Base-by-base conservation (phyloP, 768 basidiomycete species). In the Kwoniella europaea region DNA sequence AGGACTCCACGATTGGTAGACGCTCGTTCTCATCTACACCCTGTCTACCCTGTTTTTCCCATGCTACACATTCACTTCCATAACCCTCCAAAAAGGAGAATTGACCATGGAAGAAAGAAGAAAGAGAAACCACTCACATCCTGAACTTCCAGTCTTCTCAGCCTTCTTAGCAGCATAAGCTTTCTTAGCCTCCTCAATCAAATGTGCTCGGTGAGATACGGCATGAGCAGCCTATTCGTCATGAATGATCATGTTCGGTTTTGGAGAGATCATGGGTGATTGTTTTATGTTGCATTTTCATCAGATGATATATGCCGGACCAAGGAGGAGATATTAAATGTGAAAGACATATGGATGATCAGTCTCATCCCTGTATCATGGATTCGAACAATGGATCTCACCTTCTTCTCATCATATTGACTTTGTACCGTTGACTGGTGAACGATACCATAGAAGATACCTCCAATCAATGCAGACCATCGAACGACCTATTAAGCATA, bases 401-500 rank as follows among this genome's bases (percentile, higher is more conserved):
- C 87, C 84, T 91, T 92, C 75, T 91, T 88, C 71, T 88, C 85
- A 84, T 96, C 90, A 82, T 92, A 89, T 65, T 88, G 86, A 72
- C 89, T 88, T 86, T 96, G 94, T 75, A 99, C 86, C 79, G 94
- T 91, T 80, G 91, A 89, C 81, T 92, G 91, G 87, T 98, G 95
- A 80, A 89, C 89, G 84, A 95, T 90, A 82, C 96, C 96, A 84
- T 98, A 98, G 82, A 90, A 85, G 75, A 96, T 88, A 82, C 96
- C 96, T 54, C 89, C 87, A 74, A 91, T 85, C 76, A 99, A 89
- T 62, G 95, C 94, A 20, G 93, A 90, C 85, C 96, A 98, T 81
- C 96, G 92, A 79, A 91, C 91, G 84, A 96, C 96, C 96, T 95
- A 83, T 50, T 27, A 10, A 3, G 42, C 7, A 24, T 42, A 20